Base-by-base conservation (phyloP, 2,329 filamentous ascomycete species). In the Pseudogymnoascus pannorum region DNA sequence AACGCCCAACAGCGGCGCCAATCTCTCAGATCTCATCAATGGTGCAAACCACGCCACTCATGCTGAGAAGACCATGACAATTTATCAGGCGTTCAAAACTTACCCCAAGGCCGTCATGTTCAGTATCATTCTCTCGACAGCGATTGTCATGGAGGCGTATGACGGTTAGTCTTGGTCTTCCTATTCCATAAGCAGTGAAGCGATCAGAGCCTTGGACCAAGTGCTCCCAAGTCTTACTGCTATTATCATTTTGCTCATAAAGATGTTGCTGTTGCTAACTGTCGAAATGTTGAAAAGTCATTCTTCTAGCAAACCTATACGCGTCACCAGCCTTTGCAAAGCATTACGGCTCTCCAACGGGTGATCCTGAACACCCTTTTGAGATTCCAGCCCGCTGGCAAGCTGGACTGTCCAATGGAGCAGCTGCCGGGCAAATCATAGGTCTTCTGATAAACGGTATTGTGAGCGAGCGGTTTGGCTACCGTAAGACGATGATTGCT, bases 391-490 rank as follows among this genome's bases (percentile, higher is more conserved):
- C 74, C 1, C 64, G 72, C 11, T 79, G 77, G 77, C 76, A 78
- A 64, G 70, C 74, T 5, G 75, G 71, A 4, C 64, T 79, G 1
- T 69, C 68, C 9, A 76, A 75, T 35, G 76, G 72, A 6, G 71
- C 72, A 0, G 65, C 70, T 11, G 71, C 74, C 5, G 77, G 77
- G 2, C 70, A 73, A 29, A 75, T 79, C 26, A 29, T 29, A 2
- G 77, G 77, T 0, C 67, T 77, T 3, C 67, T 76, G 33, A 58
- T 75, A 24, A 42, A 78, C 61, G 77, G 77, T 16, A 77, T 72
- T 69, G 73, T 76, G 5, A 77, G 75, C 31, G 77, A 79, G 64
- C 72, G 73, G 4, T 77, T 78, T 61, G 77, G 77, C 59, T 79
- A 79, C 60, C 75, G 76, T n/a, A 76, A 75, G 60, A 78, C 76